Evolutionary conservation across 768 basidiomycete genomes (phyloP).

Genomic region (Sporobolomyces roseus): DNA sequence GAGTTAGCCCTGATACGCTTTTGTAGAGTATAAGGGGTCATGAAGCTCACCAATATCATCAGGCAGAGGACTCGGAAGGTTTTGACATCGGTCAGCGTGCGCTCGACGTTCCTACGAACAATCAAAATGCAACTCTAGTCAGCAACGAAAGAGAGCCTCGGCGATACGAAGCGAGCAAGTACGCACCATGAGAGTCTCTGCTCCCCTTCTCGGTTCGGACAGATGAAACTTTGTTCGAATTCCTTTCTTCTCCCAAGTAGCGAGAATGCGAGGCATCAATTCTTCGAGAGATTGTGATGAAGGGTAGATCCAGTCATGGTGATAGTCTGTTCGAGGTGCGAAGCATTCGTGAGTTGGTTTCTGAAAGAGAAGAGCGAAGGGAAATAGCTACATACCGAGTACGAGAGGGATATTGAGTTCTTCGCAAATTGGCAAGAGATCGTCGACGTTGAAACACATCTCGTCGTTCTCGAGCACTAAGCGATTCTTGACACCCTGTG

Average conservation of each 20-base stretch:
- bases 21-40: no score
- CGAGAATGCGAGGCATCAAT: conserved; percentile 71
- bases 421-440: conserved; percentile 78
- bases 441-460: conserved; percentile 85
- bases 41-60: conserved; percentile 48
- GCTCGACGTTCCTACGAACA: conserved; percentile 74
- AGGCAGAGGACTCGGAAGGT: conserved; percentile 57
- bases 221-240: conserved; percentile 90
- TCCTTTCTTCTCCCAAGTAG: conserved; percentile 68
- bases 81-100: conserved; percentile 75
- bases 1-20: no score
- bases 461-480: conserved; percentile 74
- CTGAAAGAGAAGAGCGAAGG: not conserved
- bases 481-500: conserved; percentile 65
- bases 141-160: no score
- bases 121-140: no score
- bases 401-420: conserved; percentile 73
- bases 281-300: conserved; percentile 56
- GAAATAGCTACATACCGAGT: conserved; percentile 52
- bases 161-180: not conserved
- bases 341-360: no score
- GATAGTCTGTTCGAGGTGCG: conserved; percentile 57
- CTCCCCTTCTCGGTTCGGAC: conserved; percentile 81
- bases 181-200: conserved; percentile 63
- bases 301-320: conserved; percentile 68